These are phyloP conservation scores for Sequoia sempervirens DNA, from an alignment of 75 land plant species.

Conservation along the genomic window DNA sequence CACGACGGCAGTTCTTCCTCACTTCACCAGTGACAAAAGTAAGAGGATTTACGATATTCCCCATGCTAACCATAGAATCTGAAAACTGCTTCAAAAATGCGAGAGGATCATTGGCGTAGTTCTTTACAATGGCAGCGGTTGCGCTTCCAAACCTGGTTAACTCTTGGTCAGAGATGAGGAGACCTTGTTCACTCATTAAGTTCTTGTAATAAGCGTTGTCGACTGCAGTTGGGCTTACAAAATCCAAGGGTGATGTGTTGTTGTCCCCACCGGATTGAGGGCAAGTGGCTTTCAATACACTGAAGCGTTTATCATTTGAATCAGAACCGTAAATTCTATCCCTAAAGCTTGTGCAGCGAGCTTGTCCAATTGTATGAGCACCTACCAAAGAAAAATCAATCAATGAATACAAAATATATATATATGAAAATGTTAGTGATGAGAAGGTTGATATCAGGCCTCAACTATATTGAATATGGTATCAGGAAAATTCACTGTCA, in stretches of 20 bases:
- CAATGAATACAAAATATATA: too few species aligned
- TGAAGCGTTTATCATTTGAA: conserved; percentile 19
- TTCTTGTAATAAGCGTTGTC: conserved; percentile 65
- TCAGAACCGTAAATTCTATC: conserved; percentile 55
- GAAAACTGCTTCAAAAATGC: conserved; percentile 59
- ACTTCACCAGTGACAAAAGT: conserved; percentile 58
- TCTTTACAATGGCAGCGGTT: conserved; percentile 36
- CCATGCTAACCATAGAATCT: conserved; percentile 78
- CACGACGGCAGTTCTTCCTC: conserved; percentile 63
- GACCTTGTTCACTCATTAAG: conserved; percentile 53
- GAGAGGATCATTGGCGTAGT: conserved; percentile 30
- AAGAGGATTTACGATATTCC: conserved; percentile 47
- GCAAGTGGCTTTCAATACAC: conserved; percentile 41
- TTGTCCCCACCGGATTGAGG: conserved; percentile 35
- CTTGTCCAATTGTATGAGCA: conserved; percentile 81
- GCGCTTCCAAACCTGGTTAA: conserved; percentile 16
- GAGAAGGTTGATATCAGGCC: too few species aligned
- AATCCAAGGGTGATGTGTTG: conserved; percentile 52
- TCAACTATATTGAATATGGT: too few species aligned
- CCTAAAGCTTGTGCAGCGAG: conserved; percentile 57
- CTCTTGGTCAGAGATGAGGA: conserved; percentile 49
- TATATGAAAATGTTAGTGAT: too few species aligned
- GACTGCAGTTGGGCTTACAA: conserved; percentile 51
- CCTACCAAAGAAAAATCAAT: conserved; percentile 31
- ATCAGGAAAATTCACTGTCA: too few species aligned